Conservation (phyloP, 2,329 filamentous ascomycete genomes). For the Penicillium sp. region DNA sequence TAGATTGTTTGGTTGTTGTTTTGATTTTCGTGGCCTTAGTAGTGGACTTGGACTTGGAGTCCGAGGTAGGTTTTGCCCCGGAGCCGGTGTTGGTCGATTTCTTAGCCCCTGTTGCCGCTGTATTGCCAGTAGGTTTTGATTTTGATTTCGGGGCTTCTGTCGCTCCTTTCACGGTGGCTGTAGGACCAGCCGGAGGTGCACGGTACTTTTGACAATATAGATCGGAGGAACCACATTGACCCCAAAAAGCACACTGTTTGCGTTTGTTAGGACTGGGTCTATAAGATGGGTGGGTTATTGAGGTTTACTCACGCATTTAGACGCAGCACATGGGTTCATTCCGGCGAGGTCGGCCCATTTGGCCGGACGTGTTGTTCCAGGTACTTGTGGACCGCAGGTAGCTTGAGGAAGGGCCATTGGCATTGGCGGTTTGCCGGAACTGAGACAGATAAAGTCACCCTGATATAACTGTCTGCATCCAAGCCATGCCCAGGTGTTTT, state of each 20-base stretch:
- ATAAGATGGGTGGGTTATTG: too few species aligned
- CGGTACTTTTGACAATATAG: not conserved
- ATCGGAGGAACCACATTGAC: not conserved
- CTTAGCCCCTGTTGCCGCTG: not conserved
- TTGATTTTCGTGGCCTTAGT: not conserved
- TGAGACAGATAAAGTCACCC: slow-evolving; percentile 42
- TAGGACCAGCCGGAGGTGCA: not conserved
- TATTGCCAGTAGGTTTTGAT: not conserved
- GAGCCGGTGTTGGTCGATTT: not conserved
- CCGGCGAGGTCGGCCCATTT: not conserved
- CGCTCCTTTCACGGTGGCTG: not conserved
- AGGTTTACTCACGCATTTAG: not conserved
- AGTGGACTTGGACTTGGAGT: not conserved
- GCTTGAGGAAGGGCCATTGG: slow-evolving; percentile 40
- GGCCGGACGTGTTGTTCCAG: slow-evolving; percentile 31
- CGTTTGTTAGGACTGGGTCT: not conserved
- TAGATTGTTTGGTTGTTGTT: not conserved
- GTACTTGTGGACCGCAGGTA: slow-evolving; percentile 47
- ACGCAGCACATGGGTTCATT: not conserved
- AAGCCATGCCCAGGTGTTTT: slow-evolving; percentile 48
- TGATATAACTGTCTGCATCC: slow-evolving; percentile 38
- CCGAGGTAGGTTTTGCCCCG: not conserved
- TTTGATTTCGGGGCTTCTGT: not conserved
- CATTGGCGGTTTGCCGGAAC: slow-evolving; percentile 41
- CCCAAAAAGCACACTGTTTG: slow-evolving; percentile 3